Evolutionary conservation across 352 stramenopile genomes (phyloP).

Genomic region (Poterioochromonas sp.): DNA sequence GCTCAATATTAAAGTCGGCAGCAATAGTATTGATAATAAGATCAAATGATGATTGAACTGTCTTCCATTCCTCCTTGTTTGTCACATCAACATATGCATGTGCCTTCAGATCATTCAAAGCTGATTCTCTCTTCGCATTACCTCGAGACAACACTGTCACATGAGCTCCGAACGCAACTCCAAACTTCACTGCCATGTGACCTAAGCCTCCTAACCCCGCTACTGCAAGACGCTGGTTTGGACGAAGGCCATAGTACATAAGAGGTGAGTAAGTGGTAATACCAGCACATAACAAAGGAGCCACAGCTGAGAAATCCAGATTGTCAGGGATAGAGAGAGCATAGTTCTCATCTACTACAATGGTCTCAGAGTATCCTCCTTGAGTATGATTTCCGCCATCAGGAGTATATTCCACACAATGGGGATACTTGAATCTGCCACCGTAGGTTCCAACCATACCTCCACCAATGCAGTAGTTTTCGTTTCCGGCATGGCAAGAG

Average conservation of each 20-base stretch:
- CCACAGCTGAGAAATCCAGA: constrained; percentile 53
- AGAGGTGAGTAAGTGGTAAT: constrained; percentile 67
- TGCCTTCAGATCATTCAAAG: constrained; percentile 55
- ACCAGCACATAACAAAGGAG: constrained; percentile 62
- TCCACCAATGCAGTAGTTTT: background rate
- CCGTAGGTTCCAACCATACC: background rate
- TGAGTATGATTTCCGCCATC: constrained; percentile 43
- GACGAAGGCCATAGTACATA: constrained; percentile 54
- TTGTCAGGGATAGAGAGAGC: constrained; percentile 62
- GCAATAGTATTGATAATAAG: constrained; percentile 59
- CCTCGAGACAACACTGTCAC: constrained; percentile 61
- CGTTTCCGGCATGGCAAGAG: background rate
- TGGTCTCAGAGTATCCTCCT: constrained; percentile 60
- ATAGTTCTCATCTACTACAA: constrained; percentile 58
- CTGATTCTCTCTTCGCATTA: constrained; percentile 57
- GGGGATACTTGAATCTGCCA: background rate
- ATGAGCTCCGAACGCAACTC: constrained; percentile 59
- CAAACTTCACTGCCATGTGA: constrained; percentile 69
- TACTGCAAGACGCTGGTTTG: constrained; percentile 54
- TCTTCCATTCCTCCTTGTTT: constrained; percentile 47
- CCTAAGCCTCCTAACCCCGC: constrained; percentile 69
- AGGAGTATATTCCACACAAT: constrained; percentile 35
- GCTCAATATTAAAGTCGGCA: constrained; percentile 51
- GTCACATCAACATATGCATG: constrained; percentile 57
- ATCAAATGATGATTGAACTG: constrained; percentile 47